Evolutionary conservation across 768 basidiomycete genomes (phyloP), one percentile per base, ranked within the genome.

Genomic region (Suillus occidentalis): DNA sequence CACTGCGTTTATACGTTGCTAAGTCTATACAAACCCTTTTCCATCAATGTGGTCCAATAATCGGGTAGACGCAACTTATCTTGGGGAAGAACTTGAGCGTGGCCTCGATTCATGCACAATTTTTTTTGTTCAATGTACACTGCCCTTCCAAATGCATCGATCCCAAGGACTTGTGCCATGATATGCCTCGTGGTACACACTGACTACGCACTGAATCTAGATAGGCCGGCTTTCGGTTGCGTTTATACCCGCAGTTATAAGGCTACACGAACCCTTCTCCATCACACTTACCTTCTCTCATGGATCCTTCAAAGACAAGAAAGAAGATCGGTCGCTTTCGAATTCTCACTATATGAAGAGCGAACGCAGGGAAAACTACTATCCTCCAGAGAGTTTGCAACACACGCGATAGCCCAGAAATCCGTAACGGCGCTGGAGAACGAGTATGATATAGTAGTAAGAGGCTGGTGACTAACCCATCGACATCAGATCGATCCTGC

Each of bases 311-410:
- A n/a, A 6, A 4, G 0, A 34, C 65, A 22, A 68, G 36, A 50
- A 0, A 49, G 9, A 56, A 25, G 34, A 56, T 66, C 52, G 34
- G 22, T 4, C 75, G 69, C 52, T 81, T 81, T 53, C 75, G 81
- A 4, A 73, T 81, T 31, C 77, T 82, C 55, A 68, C 80, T 16
- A 78, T 82, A 22, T 81, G 81, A 5, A 73, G 76, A 60, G 76
- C 78, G 4, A 80, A 80, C 61, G 73, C 79, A 1, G 80, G 80
- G 0, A 82, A 82, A 66, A 81, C 79, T 0, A 81, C 81, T 0
- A 69, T 82, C 25, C 70, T 80, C 20, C 72, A 79, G 67, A 74
- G 72, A 57, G 72, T 82, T 9, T 80, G 79, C 68, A 72, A 76
- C 61, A 73, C 77, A 8, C 72, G 65, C 1, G 76, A 79, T 10